These are phyloP conservation scores for Thecaphora thlaspeos DNA, from an alignment of 1,284 basidiomycete species.

Conservation along the genomic window DNA sequence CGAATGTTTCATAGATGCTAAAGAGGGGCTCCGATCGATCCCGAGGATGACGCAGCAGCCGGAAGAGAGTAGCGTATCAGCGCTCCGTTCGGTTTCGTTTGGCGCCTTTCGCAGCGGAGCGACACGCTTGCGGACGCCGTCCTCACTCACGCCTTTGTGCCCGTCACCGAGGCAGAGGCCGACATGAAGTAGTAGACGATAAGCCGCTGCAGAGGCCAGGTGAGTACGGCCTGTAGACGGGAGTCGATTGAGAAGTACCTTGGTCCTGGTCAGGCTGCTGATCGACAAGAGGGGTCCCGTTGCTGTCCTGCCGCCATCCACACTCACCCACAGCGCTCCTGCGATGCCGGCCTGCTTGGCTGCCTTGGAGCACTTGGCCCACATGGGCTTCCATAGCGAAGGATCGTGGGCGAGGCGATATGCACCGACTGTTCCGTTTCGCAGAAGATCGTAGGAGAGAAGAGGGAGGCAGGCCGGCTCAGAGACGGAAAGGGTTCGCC, in stretches of 20 bases:
- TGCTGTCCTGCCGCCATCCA: too few relatives aligned
- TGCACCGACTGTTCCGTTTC: slow-evolving; percentile 32
- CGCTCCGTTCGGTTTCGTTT: too few relatives aligned
- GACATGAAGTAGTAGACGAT: slow-evolving; percentile 51
- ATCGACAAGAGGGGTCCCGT: too few relatives aligned
- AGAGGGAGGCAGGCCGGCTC: too few relatives aligned
- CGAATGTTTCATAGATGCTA: slow-evolving; percentile 20
- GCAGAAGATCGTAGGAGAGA: background rate
- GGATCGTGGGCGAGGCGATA: slow-evolving; percentile 52
- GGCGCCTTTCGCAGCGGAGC: too few relatives aligned
- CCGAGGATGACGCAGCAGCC: background rate
- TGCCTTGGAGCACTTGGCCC: slow-evolving; percentile 38
- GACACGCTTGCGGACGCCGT: too few relatives aligned
- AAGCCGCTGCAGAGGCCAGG: slow-evolving; percentile 47
- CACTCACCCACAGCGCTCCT: slow-evolving; percentile 30
- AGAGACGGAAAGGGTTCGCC: too few relatives aligned
- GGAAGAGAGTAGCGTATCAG: too few relatives aligned
- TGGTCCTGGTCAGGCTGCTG: too few relatives aligned
- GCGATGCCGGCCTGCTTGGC: slow-evolving; percentile 38
- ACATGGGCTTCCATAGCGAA: slow-evolving; percentile 51
- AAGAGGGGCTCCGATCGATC: too few relatives aligned
- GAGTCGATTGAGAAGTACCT: too few relatives aligned
- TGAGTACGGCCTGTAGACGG: slow-evolving; percentile 18
- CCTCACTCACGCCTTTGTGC: slow-evolving; percentile 8
- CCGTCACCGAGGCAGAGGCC: slow-evolving; percentile 36